Conservation (phyloP, 2,329 filamentous ascomycete species). For the Hortaea sp. region DNA sequence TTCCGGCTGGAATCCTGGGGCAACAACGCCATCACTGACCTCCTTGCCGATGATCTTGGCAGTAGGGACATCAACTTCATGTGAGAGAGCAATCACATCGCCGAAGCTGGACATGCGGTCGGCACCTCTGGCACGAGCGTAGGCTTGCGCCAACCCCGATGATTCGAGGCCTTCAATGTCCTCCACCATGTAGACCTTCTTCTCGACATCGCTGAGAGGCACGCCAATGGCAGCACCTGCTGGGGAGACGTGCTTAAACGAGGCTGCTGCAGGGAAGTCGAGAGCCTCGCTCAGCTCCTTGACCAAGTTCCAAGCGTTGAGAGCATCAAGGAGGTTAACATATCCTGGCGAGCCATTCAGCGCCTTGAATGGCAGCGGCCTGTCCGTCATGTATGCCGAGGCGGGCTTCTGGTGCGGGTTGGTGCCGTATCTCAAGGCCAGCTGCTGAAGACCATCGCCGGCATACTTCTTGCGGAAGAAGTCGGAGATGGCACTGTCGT, state of each 20-base stretch:
- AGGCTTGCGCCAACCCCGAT: slow-evolving; percentile 83
- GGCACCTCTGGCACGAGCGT: slow-evolving; percentile 86
- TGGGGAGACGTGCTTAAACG: slow-evolving; percentile 98
- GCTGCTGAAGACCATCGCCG: slow-evolving; percentile 68
- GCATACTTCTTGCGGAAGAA: slow-evolving; percentile 99
- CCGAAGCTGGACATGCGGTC: slow-evolving; percentile 99
- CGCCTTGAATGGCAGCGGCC: slow-evolving; percentile 85
- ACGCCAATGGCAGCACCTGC: slow-evolving; percentile 91
- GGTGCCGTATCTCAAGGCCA: slow-evolving; percentile 83
- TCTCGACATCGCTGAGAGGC: slow-evolving; percentile 74
- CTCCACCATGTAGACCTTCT: slow-evolving; percentile 97
- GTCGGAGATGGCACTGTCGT: slow-evolving; percentile 85
- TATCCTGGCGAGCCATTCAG: slow-evolving; percentile 84
- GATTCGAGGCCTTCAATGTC: slow-evolving; percentile 83
- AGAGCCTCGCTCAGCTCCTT: slow-evolving; percentile 90
- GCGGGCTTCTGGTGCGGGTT: slow-evolving; percentile 99
- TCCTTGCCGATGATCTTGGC: slow-evolving; percentile 97
- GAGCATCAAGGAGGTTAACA: slow-evolving; percentile 90
- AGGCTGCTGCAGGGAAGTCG: slow-evolving; percentile 80
- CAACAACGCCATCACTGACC: slow-evolving; percentile 94
- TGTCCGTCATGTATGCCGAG: slow-evolving; percentile 64
- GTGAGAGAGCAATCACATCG: slow-evolving; percentile 87
- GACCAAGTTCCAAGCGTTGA: slow-evolving; percentile 94
- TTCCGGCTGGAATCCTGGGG: slow-evolving; percentile 72
- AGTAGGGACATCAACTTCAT: slow-evolving; percentile 81